These are phyloP conservation scores for Tephrocybe rancida DNA, from an alignment of 768 basidiomycete genomes.

Conservation along the genomic window DNA sequence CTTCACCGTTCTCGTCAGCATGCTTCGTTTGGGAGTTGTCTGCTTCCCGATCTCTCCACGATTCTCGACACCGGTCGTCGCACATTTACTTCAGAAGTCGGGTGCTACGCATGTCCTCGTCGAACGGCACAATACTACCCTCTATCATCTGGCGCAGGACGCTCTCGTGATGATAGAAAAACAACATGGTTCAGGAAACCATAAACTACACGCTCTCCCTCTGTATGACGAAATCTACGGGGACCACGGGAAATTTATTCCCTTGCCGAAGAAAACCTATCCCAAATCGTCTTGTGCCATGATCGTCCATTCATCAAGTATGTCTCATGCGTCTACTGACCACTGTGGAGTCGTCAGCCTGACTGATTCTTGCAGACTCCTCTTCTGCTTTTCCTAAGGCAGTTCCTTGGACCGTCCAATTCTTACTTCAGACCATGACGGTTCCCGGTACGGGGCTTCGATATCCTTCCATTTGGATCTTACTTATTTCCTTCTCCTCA, in stretches of 20 bases:
- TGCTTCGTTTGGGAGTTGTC: not conserved
- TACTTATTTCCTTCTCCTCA: no score
- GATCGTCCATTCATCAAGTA: slow-evolving; percentile 3
- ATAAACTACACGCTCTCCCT: not conserved
- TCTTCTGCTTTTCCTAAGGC: slow-evolving; percentile 1
- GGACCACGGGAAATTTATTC: not conserved
- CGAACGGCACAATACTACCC: not conserved
- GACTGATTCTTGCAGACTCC: not conserved
- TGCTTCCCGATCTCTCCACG: slow-evolving; percentile 4
- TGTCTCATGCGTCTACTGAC: no score
- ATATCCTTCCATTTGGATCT: no score
- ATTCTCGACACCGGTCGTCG: slow-evolving; percentile 1
- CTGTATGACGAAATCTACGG: not conserved
- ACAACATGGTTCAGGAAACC: no score
- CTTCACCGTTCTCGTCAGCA: not conserved
- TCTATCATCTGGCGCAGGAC: not conserved
- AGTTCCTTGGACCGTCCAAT: not conserved
- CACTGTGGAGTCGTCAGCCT: no score
- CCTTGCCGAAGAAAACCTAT: not conserved
- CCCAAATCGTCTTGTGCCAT: not conserved
- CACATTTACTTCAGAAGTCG: not conserved
- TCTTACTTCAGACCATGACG: not conserved
- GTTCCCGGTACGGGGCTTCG: not conserved
- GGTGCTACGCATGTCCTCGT: not conserved
- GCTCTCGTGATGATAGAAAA: not conserved